Evolutionary conservation across 2,329 filamentous ascomycete genomes (phyloP), one percentile per base, ranked within the genome.

Genomic region (Fragosphaeria purpurea): DNA sequence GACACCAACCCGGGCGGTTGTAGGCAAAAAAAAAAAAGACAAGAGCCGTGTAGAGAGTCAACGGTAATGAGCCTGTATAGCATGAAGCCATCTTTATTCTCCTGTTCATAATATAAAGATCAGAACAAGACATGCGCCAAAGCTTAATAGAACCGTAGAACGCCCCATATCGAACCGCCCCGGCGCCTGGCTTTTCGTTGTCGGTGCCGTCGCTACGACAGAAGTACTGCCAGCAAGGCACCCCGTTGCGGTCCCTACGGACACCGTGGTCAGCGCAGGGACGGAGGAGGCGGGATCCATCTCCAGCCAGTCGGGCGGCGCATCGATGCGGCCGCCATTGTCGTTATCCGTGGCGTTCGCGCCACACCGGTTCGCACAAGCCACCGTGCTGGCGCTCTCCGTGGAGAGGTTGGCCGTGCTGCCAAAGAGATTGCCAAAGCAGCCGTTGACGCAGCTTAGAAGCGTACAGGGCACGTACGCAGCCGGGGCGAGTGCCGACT

Each of bases 261-360:
- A 33, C 32, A 50, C 48, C 5, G 48, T 50, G n/a, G 9, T 50
- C 35, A 50, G 22, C 7, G 34, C 43, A 22, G 22, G 22, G 22
- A 35, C 22, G n/a, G 32, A 9, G 2, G 44, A 39, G 31, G 48
- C 22, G 43, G 48, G 34, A 30, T 38, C 50, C 44, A 10, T 6
- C n/a, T 43, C 44, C 8, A 51, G 37, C 45, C 45, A 51, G 50
- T 48, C 46, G 33, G 50, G 12, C 11, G 50, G 50, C 37, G 41
- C 30, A 8, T 31, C n/a, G 12, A 34, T 30, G 32, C 13, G 40
- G 7, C 37, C 41, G 35, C 35, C 35, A 11, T 11, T 11, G 11
- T 11, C 35, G 7, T 7, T 4, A 37, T 11, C 11, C 7, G 7
- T 37, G 35, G 7, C 11, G 35, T 37, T 37, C 7, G 7, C 11